Conservation (phyloP, 306 rosid species). For the Malus asiatica region DNA sequence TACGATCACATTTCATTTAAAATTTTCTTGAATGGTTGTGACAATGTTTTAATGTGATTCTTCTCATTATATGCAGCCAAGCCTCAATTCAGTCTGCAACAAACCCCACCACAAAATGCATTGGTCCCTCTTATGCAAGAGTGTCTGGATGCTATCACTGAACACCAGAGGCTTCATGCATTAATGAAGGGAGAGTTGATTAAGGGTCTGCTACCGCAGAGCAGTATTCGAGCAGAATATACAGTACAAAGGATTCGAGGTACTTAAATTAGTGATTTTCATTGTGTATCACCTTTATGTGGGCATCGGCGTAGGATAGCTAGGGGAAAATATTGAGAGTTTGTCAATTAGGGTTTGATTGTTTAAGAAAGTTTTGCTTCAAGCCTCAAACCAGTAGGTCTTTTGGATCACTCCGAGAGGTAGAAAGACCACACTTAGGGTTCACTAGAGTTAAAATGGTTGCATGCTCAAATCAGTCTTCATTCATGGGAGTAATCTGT, state of each 20-base stretch:
- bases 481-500: not conserved
- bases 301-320: not conserved
- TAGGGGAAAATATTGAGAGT: not conserved
- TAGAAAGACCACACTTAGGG: not conserved
- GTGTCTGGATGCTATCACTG: slow-evolving; percentile 73
- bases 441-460: not conserved
- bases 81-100: slow-evolving; percentile 43
- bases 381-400: not conserved
- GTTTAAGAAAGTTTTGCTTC: not conserved
- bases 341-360: not conserved
- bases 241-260: slow-evolving; percentile 81
- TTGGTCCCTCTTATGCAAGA: slow-evolving; percentile 66
- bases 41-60: slow-evolving; percentile 3
- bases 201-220: slow-evolving; percentile 89
- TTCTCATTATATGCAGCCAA: slow-evolving; percentile 45
- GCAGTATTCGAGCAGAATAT: slow-evolving; percentile 78
- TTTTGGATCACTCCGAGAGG: not conserved
- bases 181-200: slow-evolving; percentile 95
- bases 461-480: not conserved
- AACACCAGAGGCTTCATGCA: slow-evolving; percentile 85
- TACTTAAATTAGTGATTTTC: slow-evolving; percentile 19
- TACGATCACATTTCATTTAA: not conserved
- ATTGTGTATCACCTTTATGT: slow-evolving; percentile 1
- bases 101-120: slow-evolving; percentile 57
- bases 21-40: slow-evolving; percentile 10